phyloP scores from a whole-genome alignment of 1,139 yeast species.

The Waltiozyma sp. region DNA sequence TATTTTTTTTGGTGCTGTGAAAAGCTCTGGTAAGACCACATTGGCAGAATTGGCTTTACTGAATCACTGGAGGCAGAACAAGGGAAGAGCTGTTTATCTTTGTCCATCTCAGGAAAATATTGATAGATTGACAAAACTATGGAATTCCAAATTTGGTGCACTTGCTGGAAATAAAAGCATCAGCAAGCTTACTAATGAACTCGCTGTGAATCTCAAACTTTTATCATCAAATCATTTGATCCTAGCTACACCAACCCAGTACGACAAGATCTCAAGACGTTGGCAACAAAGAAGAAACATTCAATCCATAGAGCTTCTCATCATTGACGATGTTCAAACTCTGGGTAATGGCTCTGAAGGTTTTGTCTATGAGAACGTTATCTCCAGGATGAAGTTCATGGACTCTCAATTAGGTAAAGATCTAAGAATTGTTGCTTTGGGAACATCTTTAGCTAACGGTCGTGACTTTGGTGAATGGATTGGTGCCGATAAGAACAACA shows the following conservation, averaged over 20 bases:
- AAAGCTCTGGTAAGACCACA: conserved; percentile 67
- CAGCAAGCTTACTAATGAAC: conserved; percentile 53
- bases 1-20: conserved; percentile 57
- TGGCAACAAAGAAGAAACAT: conserved; percentile 74
- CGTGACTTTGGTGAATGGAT: conserved; percentile 82
- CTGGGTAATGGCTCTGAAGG: conserved; percentile 52
- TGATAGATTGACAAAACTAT: conserved; percentile 32
- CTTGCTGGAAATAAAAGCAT: conserved; percentile 41
- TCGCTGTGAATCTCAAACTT: conserved; percentile 39
- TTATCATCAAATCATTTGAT: conserved; percentile 53
- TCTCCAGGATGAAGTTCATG: conserved; percentile 66
- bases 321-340: conserved; percentile 69
- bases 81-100: conserved; percentile 58
- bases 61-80: conserved; percentile 55
- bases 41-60: conserved; percentile 67
- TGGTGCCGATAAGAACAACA: conserved; percentile 46
- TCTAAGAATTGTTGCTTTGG: conserved; percentile 54
- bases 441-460: conserved; percentile 63
- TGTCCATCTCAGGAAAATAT: conserved; percentile 49
- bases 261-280: conserved; percentile 60
- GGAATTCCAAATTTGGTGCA: conserved; percentile 39
- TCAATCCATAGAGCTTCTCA: conserved; percentile 53
- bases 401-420: conserved; percentile 45
- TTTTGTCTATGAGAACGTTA: conserved; percentile 51
- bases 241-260: conserved; percentile 72